These are phyloP conservation scores for Komagataea norvegica DNA, from an alignment of 1,139 yeast genomes.

Conservation along the genomic window DNA sequence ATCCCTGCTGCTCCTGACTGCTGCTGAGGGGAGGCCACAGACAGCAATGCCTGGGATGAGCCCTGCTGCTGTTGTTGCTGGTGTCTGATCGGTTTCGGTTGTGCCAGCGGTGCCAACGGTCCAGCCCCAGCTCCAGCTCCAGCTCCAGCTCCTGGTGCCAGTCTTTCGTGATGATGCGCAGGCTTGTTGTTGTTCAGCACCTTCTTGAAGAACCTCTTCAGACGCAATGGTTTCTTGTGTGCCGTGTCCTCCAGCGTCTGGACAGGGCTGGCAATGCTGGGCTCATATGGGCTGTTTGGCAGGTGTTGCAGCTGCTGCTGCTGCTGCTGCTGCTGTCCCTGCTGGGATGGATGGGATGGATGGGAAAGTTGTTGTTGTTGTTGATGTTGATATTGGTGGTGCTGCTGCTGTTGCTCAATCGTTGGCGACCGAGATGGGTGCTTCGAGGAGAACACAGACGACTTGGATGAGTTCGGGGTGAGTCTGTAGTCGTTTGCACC, in stretches of 20 bases:
- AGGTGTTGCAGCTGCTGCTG: conserved; percentile 2
- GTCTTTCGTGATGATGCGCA: conserved; percentile 8
- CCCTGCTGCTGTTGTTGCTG: too few species aligned
- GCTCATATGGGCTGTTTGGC: background rate
- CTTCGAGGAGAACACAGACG: conserved; percentile 21
- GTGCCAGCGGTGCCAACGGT: too few species aligned
- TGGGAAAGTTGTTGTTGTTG: conserved; percentile 3
- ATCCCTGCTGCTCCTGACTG: background rate
- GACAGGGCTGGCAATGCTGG: conserved; percentile 5
- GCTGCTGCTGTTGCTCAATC: conserved; percentile 8
- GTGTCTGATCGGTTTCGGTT: too few species aligned
- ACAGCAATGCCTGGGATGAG: background rate
- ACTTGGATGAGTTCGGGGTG: conserved; percentile 25
- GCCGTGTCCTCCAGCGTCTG: conserved; percentile 9
- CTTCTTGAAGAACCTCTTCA: conserved; percentile 34
- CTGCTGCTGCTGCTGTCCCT: conserved; percentile 8
- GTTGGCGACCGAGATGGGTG: conserved; percentile 22
- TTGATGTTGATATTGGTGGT: conserved; percentile 2
- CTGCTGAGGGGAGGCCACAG: too few species aligned
- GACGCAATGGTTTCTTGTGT: conserved; percentile 27
- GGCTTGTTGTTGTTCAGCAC: conserved; percentile 24
- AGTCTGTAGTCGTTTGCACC: conserved; percentile 12
- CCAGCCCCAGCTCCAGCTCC: background rate
- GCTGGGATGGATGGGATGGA: too few species aligned
- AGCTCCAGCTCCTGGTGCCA: background rate